Evolutionary conservation across 345 rosid genomes (phyloP), one percentile per base, ranked within the genome.

Genomic region (Sonneratia caseolaris): DNA sequence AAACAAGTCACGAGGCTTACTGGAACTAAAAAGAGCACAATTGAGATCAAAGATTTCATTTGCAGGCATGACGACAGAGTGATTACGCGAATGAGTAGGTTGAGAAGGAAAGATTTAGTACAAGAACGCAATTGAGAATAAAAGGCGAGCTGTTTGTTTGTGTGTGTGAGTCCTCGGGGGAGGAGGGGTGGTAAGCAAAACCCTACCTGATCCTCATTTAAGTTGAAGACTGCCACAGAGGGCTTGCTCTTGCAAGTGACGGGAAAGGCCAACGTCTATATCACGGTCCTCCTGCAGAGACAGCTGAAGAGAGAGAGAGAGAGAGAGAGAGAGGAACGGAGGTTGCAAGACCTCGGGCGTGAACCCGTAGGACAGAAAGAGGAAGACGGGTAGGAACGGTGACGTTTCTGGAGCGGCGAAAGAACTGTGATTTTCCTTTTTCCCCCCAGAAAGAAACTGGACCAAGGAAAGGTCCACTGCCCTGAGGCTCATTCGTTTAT

Each of bases 171-270:
- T 5, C 45, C 45, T 4, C 2, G 45, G 45, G 5, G 6, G 15
- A 4, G 27, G 49, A n/a, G 15, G 42, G 32, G 3, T 5, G 35
- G 22, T 21, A 68, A 11, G 32, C 8, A 22, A 73, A 68, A 1
- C 71, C 71, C 64, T 73, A 73, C 76, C 71, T 40, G 76, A 73
- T 73, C 45, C 24, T 51, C 67, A 61, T 71, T 71, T 13, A 42
- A 24, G 53, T 49, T 35, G 24, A 56, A 22, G 32, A 56, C 64
- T 22, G 35, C 32, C 64, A 57, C 32, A 22, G 64, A 10, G 64
- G 64, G 64, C 6, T 57, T 57, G 68, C 40, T 3, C 42, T 65
- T 8, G 10, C 35, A 24, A 35, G 11, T 37, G 69, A 1, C 10
- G 45, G 45, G 10, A 42, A 42, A 42, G 45, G 45, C 45, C 32